Conservation (phyloP, 345 rosid species). For the Eucalyptus viminalis region DNA sequence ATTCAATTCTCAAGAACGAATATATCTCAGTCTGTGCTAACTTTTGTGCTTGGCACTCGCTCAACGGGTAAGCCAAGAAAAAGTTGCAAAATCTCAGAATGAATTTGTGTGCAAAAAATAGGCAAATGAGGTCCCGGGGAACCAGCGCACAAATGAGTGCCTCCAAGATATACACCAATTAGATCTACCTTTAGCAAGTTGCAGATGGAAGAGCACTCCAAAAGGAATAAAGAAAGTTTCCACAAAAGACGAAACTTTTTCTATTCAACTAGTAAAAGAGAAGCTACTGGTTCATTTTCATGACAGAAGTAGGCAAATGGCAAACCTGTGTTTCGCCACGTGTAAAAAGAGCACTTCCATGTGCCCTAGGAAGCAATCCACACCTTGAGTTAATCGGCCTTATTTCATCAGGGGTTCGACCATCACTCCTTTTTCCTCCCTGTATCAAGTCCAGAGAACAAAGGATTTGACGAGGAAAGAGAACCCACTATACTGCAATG, state of each 20-base stretch:
- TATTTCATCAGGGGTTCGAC: slow-evolving; percentile 62
- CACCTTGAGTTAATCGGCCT: slow-evolving; percentile 87
- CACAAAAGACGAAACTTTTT: neutral
- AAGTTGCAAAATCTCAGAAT: neutral
- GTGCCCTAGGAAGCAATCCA: slow-evolving; percentile 94
- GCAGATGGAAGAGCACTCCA: neutral
- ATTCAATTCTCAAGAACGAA: neutral
- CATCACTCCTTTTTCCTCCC: slow-evolving; percentile 99
- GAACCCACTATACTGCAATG: neutral
- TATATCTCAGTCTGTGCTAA: neutral
- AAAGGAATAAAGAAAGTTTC: neutral
- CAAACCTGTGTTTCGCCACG: slow-evolving; percentile 99
- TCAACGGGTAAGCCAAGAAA: neutral
- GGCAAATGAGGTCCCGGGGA: neutral
- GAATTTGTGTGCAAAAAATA: neutral
- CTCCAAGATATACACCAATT: neutral
- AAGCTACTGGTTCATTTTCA: neutral
- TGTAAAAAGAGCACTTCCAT: slow-evolving; percentile 97
- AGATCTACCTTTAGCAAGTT: neutral
- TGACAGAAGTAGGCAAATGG: neutral
- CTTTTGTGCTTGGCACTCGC: neutral
- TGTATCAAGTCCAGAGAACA: slow-evolving; percentile 6
- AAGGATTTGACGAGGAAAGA: neutral
- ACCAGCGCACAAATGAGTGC: neutral
- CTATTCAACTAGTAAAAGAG: neutral